A percentile compares a stretch with the other conserved stretches of the same genome.
These are phyloP conservation scores for Nicotiana attenuata DNA, from an alignment of 257 asterid species.

Conservation along the genomic window DNA sequence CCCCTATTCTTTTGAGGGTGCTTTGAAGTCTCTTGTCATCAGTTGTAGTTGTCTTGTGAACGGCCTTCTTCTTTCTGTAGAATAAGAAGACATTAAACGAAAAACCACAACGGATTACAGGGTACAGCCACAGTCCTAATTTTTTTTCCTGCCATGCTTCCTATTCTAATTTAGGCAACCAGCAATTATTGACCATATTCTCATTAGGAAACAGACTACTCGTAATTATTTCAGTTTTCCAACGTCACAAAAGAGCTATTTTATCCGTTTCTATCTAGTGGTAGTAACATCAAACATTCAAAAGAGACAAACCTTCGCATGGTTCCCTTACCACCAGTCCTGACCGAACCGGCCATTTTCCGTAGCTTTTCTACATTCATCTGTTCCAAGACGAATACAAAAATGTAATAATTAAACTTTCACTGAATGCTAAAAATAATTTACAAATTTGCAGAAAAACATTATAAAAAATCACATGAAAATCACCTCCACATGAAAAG, in stretches of 20 bases:
- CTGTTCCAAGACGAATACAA: conserved; percentile 22
- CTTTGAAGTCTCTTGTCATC: conserved; percentile 75
- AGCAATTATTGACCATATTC: background rate
- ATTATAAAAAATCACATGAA: background rate
- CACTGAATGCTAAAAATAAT: background rate
- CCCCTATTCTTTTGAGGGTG: conserved; percentile 71
- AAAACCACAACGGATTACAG: background rate
- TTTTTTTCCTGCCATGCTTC: background rate
- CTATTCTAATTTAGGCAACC: background rate
- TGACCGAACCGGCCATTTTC: conserved; percentile 75
- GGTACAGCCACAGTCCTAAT: background rate
- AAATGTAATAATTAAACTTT: background rate
- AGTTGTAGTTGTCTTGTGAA: conserved; percentile 67
- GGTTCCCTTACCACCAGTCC: conserved; percentile 79
- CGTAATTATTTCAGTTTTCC: background rate
- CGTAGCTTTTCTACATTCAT: conserved; percentile 67
- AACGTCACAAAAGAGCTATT: background rate
- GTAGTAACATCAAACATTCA: background rate
- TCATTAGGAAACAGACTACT: background rate
- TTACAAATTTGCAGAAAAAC: background rate
- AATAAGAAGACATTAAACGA: background rate
- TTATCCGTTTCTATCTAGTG: background rate
- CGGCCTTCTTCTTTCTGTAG: conserved; percentile 69
- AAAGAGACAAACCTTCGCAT: conserved; percentile 44
- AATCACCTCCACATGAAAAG: background rate